Percentiles rank a stretch among this genome's conserved stretches.
phyloP scores from a whole-genome alignment of 495 filamentous ascomycete species.

The Physcia stellaris region DNA sequence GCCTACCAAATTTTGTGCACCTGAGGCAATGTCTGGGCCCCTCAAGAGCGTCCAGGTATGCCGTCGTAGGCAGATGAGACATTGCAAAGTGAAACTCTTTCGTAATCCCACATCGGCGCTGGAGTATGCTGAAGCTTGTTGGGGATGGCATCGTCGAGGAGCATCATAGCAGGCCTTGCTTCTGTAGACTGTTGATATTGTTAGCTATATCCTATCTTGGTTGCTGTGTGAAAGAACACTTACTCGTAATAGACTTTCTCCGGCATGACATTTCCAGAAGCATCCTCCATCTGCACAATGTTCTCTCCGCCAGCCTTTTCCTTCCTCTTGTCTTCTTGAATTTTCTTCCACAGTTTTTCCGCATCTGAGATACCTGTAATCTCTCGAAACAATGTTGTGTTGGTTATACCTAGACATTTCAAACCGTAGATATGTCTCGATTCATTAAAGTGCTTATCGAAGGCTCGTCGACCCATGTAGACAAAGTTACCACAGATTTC shows the following conservation, averaged over 20 bases:
- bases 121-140: too few species aligned
- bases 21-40: too few species aligned
- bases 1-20: too few species aligned
- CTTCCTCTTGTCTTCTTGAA: conserved; percentile 74
- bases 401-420: conserved; percentile 85
- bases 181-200: conserved; percentile 32
- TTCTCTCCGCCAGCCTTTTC: conserved; percentile 60
- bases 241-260: conserved; percentile 89
- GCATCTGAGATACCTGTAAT: conserved; percentile 89
- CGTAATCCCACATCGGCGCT: too few species aligned
- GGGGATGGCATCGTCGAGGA: too few species aligned
- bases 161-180: conserved; percentile 37
- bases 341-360: conserved; percentile 79
- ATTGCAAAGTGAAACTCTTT: too few species aligned
- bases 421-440: conserved; percentile 82
- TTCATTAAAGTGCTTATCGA: conserved; percentile 97
- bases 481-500: conserved; percentile 97
- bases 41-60: too few species aligned
- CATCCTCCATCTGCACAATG: conserved; percentile 96
- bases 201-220: conserved; percentile 12
- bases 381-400: conserved; percentile 83
- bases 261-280: conserved; percentile 95
- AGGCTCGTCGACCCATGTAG: conserved; percentile 89
- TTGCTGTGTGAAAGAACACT: conserved; percentile 11
- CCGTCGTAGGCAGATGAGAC: too few species aligned